Conservation (phyloP, 73 alveolate genomes). For the Paramecium octaurelia region DNA sequence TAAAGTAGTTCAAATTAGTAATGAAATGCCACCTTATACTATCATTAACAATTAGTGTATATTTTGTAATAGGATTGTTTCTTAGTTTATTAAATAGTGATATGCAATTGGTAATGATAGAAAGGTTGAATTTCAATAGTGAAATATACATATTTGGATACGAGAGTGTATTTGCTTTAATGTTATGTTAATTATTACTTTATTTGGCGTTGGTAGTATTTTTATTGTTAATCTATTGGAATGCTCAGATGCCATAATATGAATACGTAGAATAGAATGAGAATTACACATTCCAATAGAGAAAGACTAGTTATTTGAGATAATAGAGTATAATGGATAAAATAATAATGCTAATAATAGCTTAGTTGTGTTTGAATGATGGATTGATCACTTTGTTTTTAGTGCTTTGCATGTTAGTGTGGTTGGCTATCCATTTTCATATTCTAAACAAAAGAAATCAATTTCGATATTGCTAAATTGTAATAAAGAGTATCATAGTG, state of each 20-base stretch:
- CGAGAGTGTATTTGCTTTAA: background rate
- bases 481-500: background rate
- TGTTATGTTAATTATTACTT: background rate
- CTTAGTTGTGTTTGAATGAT: constrained; percentile 1
- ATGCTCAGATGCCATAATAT: background rate
- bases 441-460: background rate
- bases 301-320: background rate
- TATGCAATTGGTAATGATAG: background rate
- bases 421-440: constrained; percentile 28
- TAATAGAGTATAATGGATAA: background rate
- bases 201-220: background rate
- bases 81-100: background rate
- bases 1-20: background rate
- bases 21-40: background rate
- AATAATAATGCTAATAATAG: background rate
- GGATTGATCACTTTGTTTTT: constrained; percentile 5
- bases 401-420: background rate
- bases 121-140: background rate
- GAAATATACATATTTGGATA: background rate
- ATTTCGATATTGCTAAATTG: background rate
- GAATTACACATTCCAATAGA: background rate
- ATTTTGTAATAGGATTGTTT: background rate
- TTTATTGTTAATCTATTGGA: background rate
- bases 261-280: background rate
- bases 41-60: background rate